These are phyloP conservation scores for Suhomyces sp. DNA, from an alignment of 805 yeast species.

Conservation along the genomic window DNA sequence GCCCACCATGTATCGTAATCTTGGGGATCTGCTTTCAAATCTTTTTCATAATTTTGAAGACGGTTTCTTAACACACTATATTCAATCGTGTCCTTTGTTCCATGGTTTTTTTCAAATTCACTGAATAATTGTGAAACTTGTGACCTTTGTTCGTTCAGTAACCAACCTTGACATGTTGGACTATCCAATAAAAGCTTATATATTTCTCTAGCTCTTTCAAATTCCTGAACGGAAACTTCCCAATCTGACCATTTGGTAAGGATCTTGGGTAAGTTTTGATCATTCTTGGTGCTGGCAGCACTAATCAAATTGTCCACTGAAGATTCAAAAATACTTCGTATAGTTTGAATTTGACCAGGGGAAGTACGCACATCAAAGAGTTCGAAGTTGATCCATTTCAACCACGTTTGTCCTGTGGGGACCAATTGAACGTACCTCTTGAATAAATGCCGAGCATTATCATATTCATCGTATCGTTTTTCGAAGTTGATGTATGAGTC, in stretches of 20 bases:
- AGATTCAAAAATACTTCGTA: constrained; percentile 64
- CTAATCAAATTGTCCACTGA: constrained; percentile 52
- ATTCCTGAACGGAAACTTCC: constrained; percentile 62
- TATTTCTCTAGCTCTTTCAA: constrained; percentile 62
- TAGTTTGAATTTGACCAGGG: constrained; percentile 40
- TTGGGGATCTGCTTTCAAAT: constrained; percentile 43
- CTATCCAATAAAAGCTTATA: constrained; percentile 46
- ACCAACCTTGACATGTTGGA: constrained; percentile 14
- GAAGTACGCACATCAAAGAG: constrained; percentile 16
- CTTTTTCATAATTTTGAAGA: constrained; percentile 51
- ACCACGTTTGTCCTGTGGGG: constrained; percentile 63
- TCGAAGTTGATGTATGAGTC: constrained; percentile 72
- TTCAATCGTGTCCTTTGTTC: constrained; percentile 55
- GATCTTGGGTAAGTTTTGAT: constrained; percentile 32
- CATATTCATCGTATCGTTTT: constrained; percentile 56
- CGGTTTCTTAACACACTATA: constrained; percentile 53
- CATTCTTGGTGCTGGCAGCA: constrained; percentile 12
- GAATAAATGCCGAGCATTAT: constrained; percentile 58
- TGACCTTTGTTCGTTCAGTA: constrained; percentile 32
- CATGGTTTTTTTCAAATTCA: constrained; percentile 65
- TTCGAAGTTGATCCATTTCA: constrained; percentile 75
- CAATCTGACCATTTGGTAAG: constrained; percentile 63
- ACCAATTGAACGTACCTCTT: constrained; percentile 46
- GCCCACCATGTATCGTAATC: constrained; percentile 88
- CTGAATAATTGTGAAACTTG: constrained; percentile 41